A percentile compares a stretch with the other conserved stretches of the same genome.
Evolutionary conservation across 352 stramenopile genomes (phyloP).

Genomic region (Phytophthora rubi): DNA sequence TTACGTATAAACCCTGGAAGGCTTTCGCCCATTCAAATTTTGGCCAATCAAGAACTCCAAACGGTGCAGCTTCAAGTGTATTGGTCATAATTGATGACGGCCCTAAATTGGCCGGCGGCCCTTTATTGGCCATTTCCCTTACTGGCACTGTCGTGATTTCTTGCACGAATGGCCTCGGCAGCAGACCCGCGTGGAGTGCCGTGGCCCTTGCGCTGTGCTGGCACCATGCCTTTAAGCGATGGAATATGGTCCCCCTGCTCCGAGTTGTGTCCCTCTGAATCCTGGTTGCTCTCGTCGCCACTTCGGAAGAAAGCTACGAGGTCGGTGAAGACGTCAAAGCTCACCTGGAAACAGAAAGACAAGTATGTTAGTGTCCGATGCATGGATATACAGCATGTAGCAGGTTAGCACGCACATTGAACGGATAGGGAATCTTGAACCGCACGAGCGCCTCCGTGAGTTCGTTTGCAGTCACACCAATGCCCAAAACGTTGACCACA

Average conservation of each 20-base stretch:
- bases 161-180: slow-evolving; percentile 38
- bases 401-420: slow-evolving; percentile 36
- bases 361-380: not conserved
- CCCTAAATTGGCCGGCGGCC: too few relatives aligned
- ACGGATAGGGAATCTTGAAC: slow-evolving; percentile 43
- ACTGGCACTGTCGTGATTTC: not conserved
- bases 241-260: slow-evolving; percentile 6
- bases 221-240: slow-evolving; percentile 7
- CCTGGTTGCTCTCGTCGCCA: slow-evolving; percentile 14
- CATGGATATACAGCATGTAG: not conserved
- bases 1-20: too few relatives aligned
- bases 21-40: too few relatives aligned
- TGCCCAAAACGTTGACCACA: slow-evolving; percentile 67
- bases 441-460: slow-evolving; percentile 41
- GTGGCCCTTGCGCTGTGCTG: slow-evolving; percentile 13
- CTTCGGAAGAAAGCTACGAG: slow-evolving; percentile 50
- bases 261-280: not conserved
- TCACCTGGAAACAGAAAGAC: slow-evolving; percentile 43
- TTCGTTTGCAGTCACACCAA: slow-evolving; percentile 53
- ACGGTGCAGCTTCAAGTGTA: too few relatives aligned
- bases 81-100: too few relatives aligned
- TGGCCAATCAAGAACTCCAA: too few relatives aligned
- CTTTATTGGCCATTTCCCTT: too few relatives aligned
- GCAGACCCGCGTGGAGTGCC: slow-evolving; percentile 29
- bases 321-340: slow-evolving; percentile 68